A percentile compares a stretch with the other conserved stretches of the same genome.
Conservation (phyloP, 148 eudicot species). For the Chenopodium quinoa region DNA sequence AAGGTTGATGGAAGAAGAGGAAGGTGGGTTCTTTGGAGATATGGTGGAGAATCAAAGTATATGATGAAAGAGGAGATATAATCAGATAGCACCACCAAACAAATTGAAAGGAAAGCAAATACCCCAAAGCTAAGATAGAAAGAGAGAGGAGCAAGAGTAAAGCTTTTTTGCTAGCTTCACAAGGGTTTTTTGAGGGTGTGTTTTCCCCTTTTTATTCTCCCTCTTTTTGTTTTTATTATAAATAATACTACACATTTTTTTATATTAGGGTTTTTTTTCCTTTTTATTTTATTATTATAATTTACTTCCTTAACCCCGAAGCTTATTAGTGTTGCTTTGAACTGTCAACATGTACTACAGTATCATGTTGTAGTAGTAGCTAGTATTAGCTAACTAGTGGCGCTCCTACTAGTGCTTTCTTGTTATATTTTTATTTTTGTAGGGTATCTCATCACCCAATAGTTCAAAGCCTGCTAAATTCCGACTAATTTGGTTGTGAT, state of each 20-base stretch:
- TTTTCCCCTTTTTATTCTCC: conserved; percentile 25
- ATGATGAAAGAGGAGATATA: conserved; percentile 13
- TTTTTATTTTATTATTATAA: background rate
- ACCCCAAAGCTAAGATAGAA: conserved; percentile 32
- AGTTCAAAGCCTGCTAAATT: too few relatives aligned
- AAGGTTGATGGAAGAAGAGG: conserved; percentile 40
- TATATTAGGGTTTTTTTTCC: conserved; percentile 20
- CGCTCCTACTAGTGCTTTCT: conserved; percentile 22
- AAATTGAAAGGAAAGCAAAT: conserved; percentile 10
- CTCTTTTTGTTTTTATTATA: conserved; percentile 30
- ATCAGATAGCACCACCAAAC: conserved; percentile 32
- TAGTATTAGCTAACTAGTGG: background rate
- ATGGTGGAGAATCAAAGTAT: conserved; percentile 61
- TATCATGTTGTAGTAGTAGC: background rate
- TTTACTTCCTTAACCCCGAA: conserved; percentile 36
- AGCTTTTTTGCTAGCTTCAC: conserved; percentile 22
- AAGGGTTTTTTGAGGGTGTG: conserved; percentile 25
- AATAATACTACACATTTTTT: background rate
- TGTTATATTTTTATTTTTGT: too few relatives aligned
- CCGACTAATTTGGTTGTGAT: too few relatives aligned
- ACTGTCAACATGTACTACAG: conserved; percentile 31
- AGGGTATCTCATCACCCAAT: too few relatives aligned
- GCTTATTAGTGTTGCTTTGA: conserved; percentile 41
- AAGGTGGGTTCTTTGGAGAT: conserved; percentile 29
- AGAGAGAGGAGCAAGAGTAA: conserved; percentile 26